phyloP scores from a whole-genome alignment of 2,329 filamentous ascomycete species.

The Fusarium mangiferae region DNA sequence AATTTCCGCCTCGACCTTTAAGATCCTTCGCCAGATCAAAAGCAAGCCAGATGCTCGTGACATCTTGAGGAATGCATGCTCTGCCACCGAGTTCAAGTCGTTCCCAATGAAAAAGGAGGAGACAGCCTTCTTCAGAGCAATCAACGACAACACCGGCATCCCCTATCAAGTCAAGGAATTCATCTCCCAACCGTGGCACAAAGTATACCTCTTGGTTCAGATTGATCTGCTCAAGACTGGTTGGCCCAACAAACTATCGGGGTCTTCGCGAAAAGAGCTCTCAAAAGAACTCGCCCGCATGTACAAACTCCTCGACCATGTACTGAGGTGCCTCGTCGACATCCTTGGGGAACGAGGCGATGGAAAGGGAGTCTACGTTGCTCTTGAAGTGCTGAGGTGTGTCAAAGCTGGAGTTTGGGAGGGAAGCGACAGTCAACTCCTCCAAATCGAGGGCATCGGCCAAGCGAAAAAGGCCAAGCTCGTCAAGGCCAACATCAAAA shows the following conservation, averaged over 20 bases:
- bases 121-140: conserved; percentile 49
- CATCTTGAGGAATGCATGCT: conserved; percentile 53
- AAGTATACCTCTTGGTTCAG: conserved; percentile 80
- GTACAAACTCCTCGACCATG: conserved; percentile 47
- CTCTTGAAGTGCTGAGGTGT: conserved; percentile 81
- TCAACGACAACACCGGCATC: conserved; percentile 53
- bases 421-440: conserved; percentile 80
- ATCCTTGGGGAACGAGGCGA: conserved; percentile 61
- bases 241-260: conserved; percentile 62
- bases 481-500: conserved; percentile 74
- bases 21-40: conserved; percentile 43
- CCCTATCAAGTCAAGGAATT: conserved; percentile 50
- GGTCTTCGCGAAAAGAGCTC: conserved; percentile 48
- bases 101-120: conserved; percentile 52
- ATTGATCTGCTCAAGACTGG: conserved; percentile 72
- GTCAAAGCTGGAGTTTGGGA: conserved; percentile 84
- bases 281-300: conserved; percentile 47
- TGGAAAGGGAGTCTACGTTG: conserved; percentile 72
- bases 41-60: conserved; percentile 44
- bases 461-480: conserved; percentile 80
- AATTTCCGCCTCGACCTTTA: conserved; percentile 48
- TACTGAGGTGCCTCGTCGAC: conserved; percentile 53
- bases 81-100: conserved; percentile 51
- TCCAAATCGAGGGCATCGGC: conserved; percentile 84
- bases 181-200: conserved; percentile 73